Percentiles rank a stretch among this genome's conserved stretches.
Conservation (phyloP, 106 monocot genomes). For the Dendrobium catenatum region DNA sequence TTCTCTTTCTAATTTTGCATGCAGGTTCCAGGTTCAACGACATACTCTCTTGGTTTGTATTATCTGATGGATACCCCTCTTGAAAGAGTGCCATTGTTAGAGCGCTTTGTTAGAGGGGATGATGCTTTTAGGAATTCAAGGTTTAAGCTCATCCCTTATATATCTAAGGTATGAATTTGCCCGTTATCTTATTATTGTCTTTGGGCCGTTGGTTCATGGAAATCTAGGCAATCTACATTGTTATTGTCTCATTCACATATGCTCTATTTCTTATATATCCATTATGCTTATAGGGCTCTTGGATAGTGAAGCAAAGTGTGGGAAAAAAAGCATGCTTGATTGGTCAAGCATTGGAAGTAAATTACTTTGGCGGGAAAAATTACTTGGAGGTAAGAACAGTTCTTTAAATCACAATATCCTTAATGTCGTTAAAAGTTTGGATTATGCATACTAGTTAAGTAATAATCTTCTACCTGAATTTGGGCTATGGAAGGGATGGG, state of each 20-base stretch:
- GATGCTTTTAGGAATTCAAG: conserved; percentile 84
- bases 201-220: not conserved
- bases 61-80: conserved; percentile 75
- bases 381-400: conserved; percentile 68
- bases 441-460: not conserved
- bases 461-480: not conserved
- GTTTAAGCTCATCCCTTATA: conserved; percentile 92
- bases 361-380: conserved; percentile 76
- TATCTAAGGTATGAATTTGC: conserved; percentile 42
- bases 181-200: not conserved
- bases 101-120: conserved; percentile 81
- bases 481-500: not conserved
- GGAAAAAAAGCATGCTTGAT: conserved; percentile 92
- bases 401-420: not conserved
- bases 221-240: not conserved
- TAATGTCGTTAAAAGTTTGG: not conserved
- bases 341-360: conserved; percentile 80
- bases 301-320: conserved; percentile 98
- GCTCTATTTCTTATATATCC: not conserved
- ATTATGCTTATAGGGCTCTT: conserved; percentile 56
- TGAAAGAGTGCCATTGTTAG: conserved; percentile 59
- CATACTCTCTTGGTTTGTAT: conserved; percentile 78
- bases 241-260: not conserved
- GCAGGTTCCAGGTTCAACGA: conserved; percentile 78
- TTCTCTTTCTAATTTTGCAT: not conserved